phyloP scores from a whole-genome alignment of 2,329 filamentous ascomycete genomes.

The Chlorencoelia australis region DNA sequence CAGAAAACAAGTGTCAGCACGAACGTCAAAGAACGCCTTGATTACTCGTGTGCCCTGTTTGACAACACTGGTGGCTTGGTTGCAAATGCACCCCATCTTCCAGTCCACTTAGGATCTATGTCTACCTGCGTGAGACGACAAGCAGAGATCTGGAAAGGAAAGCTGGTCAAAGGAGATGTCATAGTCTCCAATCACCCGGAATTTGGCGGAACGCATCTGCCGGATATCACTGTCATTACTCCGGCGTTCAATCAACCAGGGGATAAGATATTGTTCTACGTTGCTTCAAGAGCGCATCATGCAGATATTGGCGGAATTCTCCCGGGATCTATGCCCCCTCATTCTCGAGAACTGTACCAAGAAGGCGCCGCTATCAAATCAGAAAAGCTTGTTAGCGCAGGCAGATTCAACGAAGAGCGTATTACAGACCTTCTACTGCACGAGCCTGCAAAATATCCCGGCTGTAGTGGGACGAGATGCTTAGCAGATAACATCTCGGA shows the following conservation, averaged over 20 bases:
- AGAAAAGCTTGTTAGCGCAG: conserved; percentile 64
- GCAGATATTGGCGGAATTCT: conserved; percentile 79
- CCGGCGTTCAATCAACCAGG: conserved; percentile 61
- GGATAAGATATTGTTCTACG: conserved; percentile 31
- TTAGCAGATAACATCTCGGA: conserved; percentile 78
- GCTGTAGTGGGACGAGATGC: conserved; percentile 69
- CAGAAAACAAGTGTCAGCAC: conserved; percentile 74
- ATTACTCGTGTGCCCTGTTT: conserved; percentile 77
- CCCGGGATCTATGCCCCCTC: conserved; percentile 74
- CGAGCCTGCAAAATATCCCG: conserved; percentile 64
- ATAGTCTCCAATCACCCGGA: conserved; percentile 79
- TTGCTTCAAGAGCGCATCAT: conserved; percentile 50
- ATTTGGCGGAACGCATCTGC: conserved; percentile 73
- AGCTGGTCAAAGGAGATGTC: conserved; percentile 69
- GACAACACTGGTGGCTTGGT: conserved; percentile 67
- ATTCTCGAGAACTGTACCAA: conserved; percentile 54
- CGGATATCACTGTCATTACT: conserved; percentile 74
- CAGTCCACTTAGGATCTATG: conserved; percentile 75
- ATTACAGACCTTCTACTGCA: conserved; percentile 62
- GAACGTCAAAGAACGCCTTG: conserved; percentile 73
- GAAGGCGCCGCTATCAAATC: conserved; percentile 56
- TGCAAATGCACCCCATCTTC: conserved; percentile 71
- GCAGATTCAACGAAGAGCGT: conserved; percentile 67
- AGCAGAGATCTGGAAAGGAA: conserved; percentile 70
- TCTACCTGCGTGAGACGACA: conserved; percentile 74